Conservation (phyloP, 2,329 filamentous ascomycete genomes). For the Rhytidhysteron rufulum region DNA sequence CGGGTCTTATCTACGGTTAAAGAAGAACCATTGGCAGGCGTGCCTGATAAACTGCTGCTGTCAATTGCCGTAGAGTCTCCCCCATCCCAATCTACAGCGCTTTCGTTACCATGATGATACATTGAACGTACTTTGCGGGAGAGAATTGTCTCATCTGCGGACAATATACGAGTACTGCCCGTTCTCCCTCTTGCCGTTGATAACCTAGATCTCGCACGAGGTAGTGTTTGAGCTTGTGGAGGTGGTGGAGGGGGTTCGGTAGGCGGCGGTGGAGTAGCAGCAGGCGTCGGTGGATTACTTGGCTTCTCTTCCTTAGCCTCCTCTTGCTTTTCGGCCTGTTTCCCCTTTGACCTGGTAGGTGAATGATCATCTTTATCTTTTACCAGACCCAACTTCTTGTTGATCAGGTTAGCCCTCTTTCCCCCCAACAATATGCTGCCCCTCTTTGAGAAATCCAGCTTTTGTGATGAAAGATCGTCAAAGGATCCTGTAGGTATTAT, state of each 20-base stretch:
- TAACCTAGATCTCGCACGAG: slow-evolving; percentile 34
- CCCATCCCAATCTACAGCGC: slow-evolving; percentile 43
- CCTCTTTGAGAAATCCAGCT: slow-evolving; percentile 57
- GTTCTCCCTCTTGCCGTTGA: slow-evolving; percentile 30
- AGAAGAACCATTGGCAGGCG: slow-evolving; percentile 22
- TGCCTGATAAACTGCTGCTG: slow-evolving; percentile 18
- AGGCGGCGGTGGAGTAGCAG: neutral
- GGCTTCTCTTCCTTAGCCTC: no score
- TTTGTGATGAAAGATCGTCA: slow-evolving; percentile 49
- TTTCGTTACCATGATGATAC: slow-evolving; percentile 60
- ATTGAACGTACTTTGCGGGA: slow-evolving; percentile 61
- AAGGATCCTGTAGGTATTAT: slow-evolving; percentile 54
- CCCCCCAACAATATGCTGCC: slow-evolving; percentile 58
- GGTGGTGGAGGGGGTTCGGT: slow-evolving; percentile 6
- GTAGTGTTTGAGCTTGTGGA: slow-evolving; percentile 11
- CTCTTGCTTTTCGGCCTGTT: no score
- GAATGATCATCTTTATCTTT: slow-evolving; percentile 15
- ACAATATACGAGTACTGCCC: slow-evolving; percentile 49
- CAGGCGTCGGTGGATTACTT: no score
- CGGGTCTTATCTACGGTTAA: slow-evolving; percentile 22
- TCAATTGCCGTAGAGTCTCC: slow-evolving; percentile 18
- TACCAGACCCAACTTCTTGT: slow-evolving; percentile 24
- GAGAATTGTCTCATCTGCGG: slow-evolving; percentile 61
- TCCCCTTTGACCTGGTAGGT: neutral
- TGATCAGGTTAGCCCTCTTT: slow-evolving; percentile 43